Evolutionary conservation across 2,329 filamentous ascomycete species (phyloP).

Genomic region (Pyrenophora tritici-repentis): DNA sequence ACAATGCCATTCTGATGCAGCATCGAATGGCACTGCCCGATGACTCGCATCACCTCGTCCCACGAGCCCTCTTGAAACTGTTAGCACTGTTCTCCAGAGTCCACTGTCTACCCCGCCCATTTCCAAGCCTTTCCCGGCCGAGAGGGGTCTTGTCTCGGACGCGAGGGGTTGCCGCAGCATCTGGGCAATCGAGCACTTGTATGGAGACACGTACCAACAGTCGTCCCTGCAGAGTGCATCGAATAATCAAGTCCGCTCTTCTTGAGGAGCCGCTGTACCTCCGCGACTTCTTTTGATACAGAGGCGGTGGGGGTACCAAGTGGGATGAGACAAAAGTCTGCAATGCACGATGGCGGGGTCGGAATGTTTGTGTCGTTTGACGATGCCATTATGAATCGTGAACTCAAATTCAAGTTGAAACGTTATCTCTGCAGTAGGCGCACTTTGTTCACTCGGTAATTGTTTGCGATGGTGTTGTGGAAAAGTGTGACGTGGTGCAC

Average conservation of each 20-base stretch:
- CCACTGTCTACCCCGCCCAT: slow-evolving; percentile 8
- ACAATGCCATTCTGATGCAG: slow-evolving; percentile 47
- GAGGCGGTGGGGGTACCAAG: slow-evolving; percentile 62
- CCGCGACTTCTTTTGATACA: slow-evolving; percentile 73
- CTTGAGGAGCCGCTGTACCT: slow-evolving; percentile 83
- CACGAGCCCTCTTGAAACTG: slow-evolving; percentile 75
- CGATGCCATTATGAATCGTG: slow-evolving; percentile 22
- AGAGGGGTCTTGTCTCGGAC: slow-evolving; percentile 4
- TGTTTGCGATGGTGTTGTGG: no score
- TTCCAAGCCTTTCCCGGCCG: slow-evolving; percentile 10
- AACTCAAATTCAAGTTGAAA: no score
- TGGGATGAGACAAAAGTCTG: slow-evolving; percentile 90
- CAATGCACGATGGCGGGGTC: slow-evolving; percentile 77
- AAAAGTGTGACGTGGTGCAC: no score
- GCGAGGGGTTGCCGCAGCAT: background rate
- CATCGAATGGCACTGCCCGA: slow-evolving; percentile 49
- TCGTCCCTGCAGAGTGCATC: slow-evolving; percentile 95
- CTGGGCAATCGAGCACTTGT: background rate
- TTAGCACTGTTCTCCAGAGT: slow-evolving; percentile 9
- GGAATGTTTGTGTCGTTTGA: slow-evolving; percentile 25
- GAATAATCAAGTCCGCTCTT: slow-evolving; percentile 79
- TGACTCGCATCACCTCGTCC: slow-evolving; percentile 77
- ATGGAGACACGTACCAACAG: slow-evolving; percentile 68
- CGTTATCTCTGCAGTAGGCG: background rate
- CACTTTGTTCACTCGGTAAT: background rate